Evolutionary conservation across 257 asterid species (phyloP).

Genomic region (Thymus mandschuricus): DNA sequence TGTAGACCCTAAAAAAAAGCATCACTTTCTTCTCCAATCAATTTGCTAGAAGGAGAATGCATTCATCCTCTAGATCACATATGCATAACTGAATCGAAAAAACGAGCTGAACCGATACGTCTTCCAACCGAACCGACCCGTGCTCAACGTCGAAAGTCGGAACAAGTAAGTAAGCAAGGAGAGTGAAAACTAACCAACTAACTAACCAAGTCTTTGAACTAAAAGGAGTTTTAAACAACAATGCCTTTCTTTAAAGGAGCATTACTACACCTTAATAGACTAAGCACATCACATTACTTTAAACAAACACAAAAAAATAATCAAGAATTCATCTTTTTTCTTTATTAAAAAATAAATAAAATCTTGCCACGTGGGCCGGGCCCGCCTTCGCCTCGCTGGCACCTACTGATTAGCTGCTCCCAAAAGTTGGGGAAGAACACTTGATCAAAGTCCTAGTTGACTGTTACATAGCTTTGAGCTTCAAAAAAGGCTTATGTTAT

Average conservation of each 20-base stretch:
- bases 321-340: not conserved
- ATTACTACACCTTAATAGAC: constrained; percentile 4
- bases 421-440: constrained; percentile 25
- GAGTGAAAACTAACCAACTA: not conserved
- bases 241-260: constrained; percentile 16
- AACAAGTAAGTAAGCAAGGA: not conserved
- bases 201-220: not conserved
- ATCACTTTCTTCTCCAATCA: constrained; percentile 17
- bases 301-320: not conserved
- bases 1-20: constrained; percentile 14
- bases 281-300: not conserved
- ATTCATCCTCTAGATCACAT: not conserved
- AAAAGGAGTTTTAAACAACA: not conserved
- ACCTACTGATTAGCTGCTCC: constrained; percentile 32
- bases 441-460: not conserved
- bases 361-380: constrained; percentile 10
- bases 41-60: constrained; percentile 15
- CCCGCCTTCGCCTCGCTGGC: constrained; percentile 31
- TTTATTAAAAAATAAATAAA: not conserved
- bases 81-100: not conserved
- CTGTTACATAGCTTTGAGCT: not conserved
- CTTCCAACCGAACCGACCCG: not conserved
- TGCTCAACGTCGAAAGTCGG: not conserved
- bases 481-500: not conserved
- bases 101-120: not conserved